A percentile compares a stretch with the other conserved stretches of the same genome.
phyloP scores from a whole-genome alignment of 1,139 yeast species.

The Schizosaccharomyces versatilis region DNA sequence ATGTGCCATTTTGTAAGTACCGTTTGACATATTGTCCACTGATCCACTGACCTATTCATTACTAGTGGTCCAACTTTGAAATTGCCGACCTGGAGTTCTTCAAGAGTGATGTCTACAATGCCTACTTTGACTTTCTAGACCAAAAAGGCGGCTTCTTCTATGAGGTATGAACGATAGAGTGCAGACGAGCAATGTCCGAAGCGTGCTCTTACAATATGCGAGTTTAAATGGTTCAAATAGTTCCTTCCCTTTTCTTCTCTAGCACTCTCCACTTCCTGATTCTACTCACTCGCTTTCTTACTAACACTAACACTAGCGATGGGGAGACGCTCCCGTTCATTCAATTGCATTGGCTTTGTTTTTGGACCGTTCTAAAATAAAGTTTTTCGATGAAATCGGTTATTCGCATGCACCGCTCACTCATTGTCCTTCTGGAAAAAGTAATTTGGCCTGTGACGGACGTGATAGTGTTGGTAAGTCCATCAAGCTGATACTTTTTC shows the following conservation, averaged over 20 bases:
- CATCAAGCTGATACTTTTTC: neutral
- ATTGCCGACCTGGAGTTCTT: conserved; percentile 41
- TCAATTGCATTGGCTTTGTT: conserved; percentile 63
- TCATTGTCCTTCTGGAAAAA: neutral
- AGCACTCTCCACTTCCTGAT: no score
- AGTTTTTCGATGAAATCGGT: conserved; percentile 66
- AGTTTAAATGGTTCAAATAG: no score
- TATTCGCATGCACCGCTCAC: conserved; percentile 49
- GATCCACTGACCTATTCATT: conserved; percentile 25
- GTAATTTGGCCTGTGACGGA: neutral
- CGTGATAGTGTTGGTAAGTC: neutral
- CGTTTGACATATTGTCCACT: neutral
- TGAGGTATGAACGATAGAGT: neutral
- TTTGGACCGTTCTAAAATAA: conserved; percentile 40
- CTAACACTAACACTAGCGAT: conserved; percentile 27
- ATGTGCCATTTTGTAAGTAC: conserved; percentile 3
- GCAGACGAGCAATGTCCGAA: neutral
- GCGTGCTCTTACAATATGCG: no score
- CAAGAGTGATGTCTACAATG: conserved; percentile 39
- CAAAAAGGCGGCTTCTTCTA: conserved; percentile 3
- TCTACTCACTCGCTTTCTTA: neutral
- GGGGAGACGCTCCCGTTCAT: conserved; percentile 90
- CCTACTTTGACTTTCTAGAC: conserved; percentile 46
- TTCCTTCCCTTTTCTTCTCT: no score
- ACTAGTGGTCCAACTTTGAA: conserved; percentile 55